phyloP scores from a whole-genome alignment of 2,329 filamentous ascomycete genomes.

The Chrysosphaeria jannelii region DNA sequence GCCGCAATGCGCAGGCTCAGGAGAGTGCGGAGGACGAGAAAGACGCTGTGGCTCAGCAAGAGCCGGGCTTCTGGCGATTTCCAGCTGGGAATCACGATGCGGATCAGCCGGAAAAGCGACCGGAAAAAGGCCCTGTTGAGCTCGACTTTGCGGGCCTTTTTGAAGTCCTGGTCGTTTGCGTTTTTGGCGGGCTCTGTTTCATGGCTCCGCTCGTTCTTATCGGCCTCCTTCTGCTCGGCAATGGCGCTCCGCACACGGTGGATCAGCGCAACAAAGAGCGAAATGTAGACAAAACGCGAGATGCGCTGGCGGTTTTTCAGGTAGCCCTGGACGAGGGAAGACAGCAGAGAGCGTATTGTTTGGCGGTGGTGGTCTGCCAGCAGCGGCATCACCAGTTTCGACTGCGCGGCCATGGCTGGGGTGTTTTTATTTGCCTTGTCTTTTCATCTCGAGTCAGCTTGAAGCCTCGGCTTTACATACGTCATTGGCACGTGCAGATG shows the following conservation, averaged over 20 bases:
- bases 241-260: constrained; percentile 81
- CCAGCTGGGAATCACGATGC: constrained; percentile 76
- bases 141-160: constrained; percentile 51
- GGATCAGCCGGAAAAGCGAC: constrained; percentile 45
- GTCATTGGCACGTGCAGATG: too few species aligned
- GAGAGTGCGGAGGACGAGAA: constrained; percentile 65
- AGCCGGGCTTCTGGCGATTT: constrained; percentile 64
- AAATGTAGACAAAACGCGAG: constrained; percentile 57
- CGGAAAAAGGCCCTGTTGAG: constrained; percentile 60
- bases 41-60: constrained; percentile 73
- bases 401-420: constrained; percentile 21
- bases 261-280: constrained; percentile 47
- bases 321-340: constrained; percentile 41
- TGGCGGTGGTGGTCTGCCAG: constrained; percentile 20
- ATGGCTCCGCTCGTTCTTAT: constrained; percentile 8
- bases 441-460: too few species aligned
- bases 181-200: constrained; percentile 1
- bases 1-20: constrained; percentile 91
- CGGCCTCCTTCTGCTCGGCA: constrained; percentile 43
- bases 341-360: constrained; percentile 32
- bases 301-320: constrained; percentile 53
- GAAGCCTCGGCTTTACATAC: too few species aligned
- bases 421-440: too few species aligned
- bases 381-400: constrained; percentile 32
- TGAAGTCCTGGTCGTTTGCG: neutral